A percentile compares a stretch with the other conserved stretches of the same genome.
Evolutionary conservation across 306 rosid genomes (phyloP).

Genomic region (Gynostemma pentaphyllum): DNA sequence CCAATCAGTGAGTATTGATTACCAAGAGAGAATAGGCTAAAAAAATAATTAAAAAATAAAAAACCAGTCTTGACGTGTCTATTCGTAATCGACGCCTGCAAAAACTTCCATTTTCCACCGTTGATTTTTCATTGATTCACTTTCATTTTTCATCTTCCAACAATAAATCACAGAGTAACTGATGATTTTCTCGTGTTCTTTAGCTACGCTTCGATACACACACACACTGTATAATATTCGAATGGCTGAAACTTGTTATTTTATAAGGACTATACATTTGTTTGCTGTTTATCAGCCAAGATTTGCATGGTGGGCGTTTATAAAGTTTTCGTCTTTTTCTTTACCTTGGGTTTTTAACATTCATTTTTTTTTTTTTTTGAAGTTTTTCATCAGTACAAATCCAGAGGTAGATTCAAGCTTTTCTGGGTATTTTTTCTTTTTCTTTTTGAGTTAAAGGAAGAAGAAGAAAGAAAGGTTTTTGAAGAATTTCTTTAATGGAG

Average conservation of each 20-base stretch:
- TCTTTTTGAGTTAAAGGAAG: neutral
- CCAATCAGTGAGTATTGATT: neutral
- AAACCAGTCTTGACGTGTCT: no score
- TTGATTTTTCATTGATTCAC: neutral
- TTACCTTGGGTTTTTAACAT: neutral
- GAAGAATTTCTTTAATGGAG: slow-evolving; percentile 27
- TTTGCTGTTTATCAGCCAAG: neutral
- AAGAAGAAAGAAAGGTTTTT: neutral
- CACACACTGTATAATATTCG: neutral
- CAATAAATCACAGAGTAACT: neutral
- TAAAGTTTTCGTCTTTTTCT: neutral
- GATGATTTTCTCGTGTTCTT: neutral
- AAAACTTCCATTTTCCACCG: slow-evolving; percentile 14
- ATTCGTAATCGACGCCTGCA: neutral
- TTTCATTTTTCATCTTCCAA: neutral
- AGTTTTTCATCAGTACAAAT: slow-evolving; percentile 6
- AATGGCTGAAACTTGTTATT: slow-evolving; percentile 16
- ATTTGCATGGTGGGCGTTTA: slow-evolving; percentile 2
- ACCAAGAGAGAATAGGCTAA: neutral
- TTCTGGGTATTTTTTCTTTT: neutral
- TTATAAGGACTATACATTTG: neutral
- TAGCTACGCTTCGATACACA: neutral
- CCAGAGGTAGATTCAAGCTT: slow-evolving; percentile 13
- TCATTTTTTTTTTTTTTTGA: neutral
- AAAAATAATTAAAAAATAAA: no score